These are phyloP conservation scores for Ophiostoma sp. DNA, from an alignment of 2,329 filamentous ascomycete genomes.

Conservation along the genomic window DNA sequence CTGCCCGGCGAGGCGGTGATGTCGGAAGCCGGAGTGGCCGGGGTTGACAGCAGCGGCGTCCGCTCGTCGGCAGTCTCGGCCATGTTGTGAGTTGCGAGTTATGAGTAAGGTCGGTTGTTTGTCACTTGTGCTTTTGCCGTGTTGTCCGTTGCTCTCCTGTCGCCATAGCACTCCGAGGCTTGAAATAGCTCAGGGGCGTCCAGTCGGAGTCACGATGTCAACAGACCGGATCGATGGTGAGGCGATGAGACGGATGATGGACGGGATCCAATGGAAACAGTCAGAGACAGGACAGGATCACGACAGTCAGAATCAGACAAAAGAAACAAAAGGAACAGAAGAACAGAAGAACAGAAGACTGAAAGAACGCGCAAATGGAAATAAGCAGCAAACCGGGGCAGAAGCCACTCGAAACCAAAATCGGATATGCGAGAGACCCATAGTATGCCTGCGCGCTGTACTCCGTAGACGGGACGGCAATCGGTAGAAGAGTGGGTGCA, in stretches of 20 bases:
- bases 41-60: conserved; percentile 24
- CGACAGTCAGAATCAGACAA: not conserved
- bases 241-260: not conserved
- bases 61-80: conserved; percentile 20
- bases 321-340: not conserved
- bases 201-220: not conserved
- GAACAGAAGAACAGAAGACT: not conserved
- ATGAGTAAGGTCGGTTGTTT: too few species aligned
- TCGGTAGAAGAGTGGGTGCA: not conserved
- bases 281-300: not conserved
- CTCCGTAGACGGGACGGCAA: conserved; percentile 12
- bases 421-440: not conserved
- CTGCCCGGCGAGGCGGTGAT: not conserved
- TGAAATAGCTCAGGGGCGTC: not conserved
- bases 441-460: not conserved
- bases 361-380: not conserved
- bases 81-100: not conserved
- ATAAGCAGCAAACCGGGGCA: not conserved
- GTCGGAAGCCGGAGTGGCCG: not conserved
- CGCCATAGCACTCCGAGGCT: not conserved
- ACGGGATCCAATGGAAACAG: not conserved
- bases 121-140: not conserved
- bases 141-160: not conserved
- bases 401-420: conserved; percentile 5
- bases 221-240: not conserved